Percentiles rank a stretch among this genome's conserved stretches.
These are phyloP conservation scores for Stephania yunnanensis DNA, from an alignment of 164 flowering plant genomes.

Conservation along the genomic window DNA sequence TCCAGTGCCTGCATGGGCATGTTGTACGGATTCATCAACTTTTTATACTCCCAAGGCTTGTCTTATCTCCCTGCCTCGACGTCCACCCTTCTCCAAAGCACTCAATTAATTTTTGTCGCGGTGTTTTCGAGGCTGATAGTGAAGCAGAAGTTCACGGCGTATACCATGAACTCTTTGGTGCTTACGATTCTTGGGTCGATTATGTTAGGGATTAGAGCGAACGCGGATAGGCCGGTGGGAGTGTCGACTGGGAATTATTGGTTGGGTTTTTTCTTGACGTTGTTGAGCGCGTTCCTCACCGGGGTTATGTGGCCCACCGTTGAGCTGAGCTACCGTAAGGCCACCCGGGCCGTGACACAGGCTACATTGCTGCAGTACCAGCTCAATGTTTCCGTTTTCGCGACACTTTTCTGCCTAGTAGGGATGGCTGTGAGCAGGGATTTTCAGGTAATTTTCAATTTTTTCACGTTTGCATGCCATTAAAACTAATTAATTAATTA, in stretches of 20 bases:
- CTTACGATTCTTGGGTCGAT: conserved; percentile 36
- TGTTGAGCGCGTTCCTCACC: conserved; percentile 32
- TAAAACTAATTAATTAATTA: no score
- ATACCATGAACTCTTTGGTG: conserved; percentile 39
- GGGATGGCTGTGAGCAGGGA: conserved; percentile 41
- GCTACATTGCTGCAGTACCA: conserved; percentile 40
- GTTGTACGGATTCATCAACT: conserved; percentile 39
- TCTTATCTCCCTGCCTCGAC: conserved; percentile 52
- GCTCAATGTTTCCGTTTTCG: conserved; percentile 32
- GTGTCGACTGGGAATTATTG: conserved; percentile 27
- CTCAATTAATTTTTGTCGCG: conserved; percentile 55
- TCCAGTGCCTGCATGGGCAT: conserved; percentile 34
- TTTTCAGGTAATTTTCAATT: no score
- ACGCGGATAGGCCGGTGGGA: conserved; percentile 27
- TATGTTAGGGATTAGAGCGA: conserved; percentile 34
- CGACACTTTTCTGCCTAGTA: conserved; percentile 30
- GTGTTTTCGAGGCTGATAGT: conserved; percentile 39
- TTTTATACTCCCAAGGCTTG: conserved; percentile 44
- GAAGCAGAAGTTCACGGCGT: conserved; percentile 42
- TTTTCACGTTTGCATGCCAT: no score
- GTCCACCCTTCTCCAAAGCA: conserved; percentile 29
- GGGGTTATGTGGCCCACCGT: conserved; percentile 39
- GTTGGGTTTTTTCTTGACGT: conserved; percentile 38
- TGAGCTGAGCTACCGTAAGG: conserved; percentile 40
- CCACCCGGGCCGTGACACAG: conserved; percentile 25